Conservation (phyloP, 2,329 filamentous ascomycete genomes). For the Fusarium globosum region DNA sequence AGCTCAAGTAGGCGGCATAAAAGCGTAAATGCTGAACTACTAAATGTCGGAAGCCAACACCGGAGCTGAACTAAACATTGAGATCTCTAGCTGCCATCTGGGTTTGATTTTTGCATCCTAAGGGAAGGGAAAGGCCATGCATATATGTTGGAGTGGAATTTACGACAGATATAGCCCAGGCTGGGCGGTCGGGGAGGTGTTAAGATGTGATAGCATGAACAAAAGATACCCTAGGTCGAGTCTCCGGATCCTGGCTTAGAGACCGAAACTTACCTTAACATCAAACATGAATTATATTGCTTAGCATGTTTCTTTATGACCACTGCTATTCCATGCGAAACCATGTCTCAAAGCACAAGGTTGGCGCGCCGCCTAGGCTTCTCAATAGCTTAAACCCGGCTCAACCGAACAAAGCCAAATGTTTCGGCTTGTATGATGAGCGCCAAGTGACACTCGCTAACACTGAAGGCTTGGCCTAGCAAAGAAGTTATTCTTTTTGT, state of each 20-base stretch:
- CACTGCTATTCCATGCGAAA: not conserved
- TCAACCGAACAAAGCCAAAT: not conserved
- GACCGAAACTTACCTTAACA: constrained; percentile 39
- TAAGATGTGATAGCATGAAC: constrained; percentile 30
- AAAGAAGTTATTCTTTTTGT: not conserved
- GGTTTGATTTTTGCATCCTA: constrained; percentile 11
- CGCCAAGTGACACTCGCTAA: not conserved
- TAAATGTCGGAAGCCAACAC: not conserved
- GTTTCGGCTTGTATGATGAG: not conserved
- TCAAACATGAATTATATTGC: constrained; percentile 32
- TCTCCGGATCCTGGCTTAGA: constrained; percentile 41
- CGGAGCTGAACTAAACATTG: not conserved
- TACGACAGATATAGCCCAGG: constrained; percentile 19
- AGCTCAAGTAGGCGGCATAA: constrained; percentile 59
- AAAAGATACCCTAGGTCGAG: constrained; percentile 47
- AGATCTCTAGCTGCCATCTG: not conserved
- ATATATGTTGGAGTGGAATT: constrained; percentile 14
- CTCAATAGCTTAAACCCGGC: not conserved
- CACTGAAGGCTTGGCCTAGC: too few species aligned
- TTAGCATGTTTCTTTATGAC: not conserved
- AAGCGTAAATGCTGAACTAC: not conserved
- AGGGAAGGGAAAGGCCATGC: not conserved
- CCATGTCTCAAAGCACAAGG: not conserved
- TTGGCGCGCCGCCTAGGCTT: not conserved
- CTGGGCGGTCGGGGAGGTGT: constrained; percentile 1